These are phyloP conservation scores for Rhexocercosporidium sp. DNA, from an alignment of 2,329 filamentous ascomycete species.

Conservation along the genomic window DNA sequence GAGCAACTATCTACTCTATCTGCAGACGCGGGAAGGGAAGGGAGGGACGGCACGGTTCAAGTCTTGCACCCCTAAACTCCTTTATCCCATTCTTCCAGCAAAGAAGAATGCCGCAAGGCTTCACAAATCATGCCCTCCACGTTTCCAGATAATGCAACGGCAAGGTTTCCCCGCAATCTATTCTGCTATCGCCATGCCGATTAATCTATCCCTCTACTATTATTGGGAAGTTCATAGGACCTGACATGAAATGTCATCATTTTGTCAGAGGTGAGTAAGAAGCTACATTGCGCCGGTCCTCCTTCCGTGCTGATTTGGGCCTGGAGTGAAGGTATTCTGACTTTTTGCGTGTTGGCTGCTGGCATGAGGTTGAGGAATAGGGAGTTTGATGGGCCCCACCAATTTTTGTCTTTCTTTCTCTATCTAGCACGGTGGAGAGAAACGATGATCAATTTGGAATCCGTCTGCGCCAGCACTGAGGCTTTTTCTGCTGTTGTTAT, in stretches of 20 bases:
- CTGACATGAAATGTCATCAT: slow-evolving; percentile 7
- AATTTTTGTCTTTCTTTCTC: neutral
- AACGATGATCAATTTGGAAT: no score
- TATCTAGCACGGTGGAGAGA: no score
- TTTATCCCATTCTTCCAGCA: neutral
- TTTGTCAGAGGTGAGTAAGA: slow-evolving; percentile 12
- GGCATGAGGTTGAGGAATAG: neutral
- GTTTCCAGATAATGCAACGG: slow-evolving; percentile 4
- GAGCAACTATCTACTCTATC: neutral
- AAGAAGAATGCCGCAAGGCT: neutral
- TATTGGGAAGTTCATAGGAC: neutral
- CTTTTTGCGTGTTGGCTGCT: neutral
- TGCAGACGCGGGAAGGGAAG: slow-evolving; percentile 1
- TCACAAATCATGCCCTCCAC: slow-evolving; percentile 2
- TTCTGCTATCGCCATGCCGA: neutral
- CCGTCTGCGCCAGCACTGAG: no score
- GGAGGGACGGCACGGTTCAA: slow-evolving; percentile 22
- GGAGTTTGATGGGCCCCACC: neutral
- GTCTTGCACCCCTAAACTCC: slow-evolving; percentile 6
- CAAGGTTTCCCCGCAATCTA: slow-evolving; percentile 11
- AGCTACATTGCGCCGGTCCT: neutral
- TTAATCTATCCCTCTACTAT: neutral
- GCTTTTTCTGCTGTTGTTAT: neutral
- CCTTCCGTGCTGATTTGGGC: neutral
- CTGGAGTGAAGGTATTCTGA: slow-evolving; percentile 4